These are phyloP conservation scores for Tripterygium wilfordii DNA, from an alignment of 177 flowering plant species.

Conservation along the genomic window DNA sequence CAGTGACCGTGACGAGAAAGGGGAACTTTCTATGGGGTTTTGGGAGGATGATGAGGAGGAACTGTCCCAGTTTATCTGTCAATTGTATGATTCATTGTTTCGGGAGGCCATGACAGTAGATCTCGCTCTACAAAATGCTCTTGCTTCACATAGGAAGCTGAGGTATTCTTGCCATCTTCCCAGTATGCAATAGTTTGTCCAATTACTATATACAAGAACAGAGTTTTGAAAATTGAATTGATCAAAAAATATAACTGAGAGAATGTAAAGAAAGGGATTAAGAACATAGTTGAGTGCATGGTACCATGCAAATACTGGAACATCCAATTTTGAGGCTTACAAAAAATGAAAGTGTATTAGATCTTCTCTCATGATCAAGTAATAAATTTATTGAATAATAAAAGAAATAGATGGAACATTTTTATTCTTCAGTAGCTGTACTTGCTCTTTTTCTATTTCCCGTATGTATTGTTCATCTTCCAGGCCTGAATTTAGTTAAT, in stretches of 20 bases:
- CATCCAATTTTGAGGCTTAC: constrained; percentile 30
- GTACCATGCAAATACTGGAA: constrained; percentile 9
- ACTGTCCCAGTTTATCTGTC: constrained; percentile 58
- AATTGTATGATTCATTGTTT: constrained; percentile 66
- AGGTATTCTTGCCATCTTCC: constrained; percentile 88
- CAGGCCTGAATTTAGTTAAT: too few relatives aligned
- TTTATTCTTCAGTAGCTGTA: too few relatives aligned
- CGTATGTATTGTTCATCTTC: too few relatives aligned
- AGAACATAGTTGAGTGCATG: not conserved
- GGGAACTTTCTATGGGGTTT: constrained; percentile 21
- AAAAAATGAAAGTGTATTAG: too few relatives aligned
- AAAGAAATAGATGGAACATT: too few relatives aligned
- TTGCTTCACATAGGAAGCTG: constrained; percentile 57
- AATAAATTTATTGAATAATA: too few relatives aligned
- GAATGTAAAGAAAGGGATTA: too few relatives aligned
- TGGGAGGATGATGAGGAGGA: constrained; percentile 84
- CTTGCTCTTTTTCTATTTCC: too few relatives aligned
- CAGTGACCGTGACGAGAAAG: constrained; percentile 66
- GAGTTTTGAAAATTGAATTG: not conserved
- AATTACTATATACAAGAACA: not conserved
- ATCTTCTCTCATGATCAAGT: too few relatives aligned
- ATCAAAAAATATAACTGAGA: not conserved
- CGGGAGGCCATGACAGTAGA: constrained; percentile 68
- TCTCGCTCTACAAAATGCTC: constrained; percentile 65
- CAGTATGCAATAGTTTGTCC: constrained; percentile 26